phyloP scores from a whole-genome alignment of 2,329 filamentous ascomycete genomes.

The Pseudonectria foliicola region DNA sequence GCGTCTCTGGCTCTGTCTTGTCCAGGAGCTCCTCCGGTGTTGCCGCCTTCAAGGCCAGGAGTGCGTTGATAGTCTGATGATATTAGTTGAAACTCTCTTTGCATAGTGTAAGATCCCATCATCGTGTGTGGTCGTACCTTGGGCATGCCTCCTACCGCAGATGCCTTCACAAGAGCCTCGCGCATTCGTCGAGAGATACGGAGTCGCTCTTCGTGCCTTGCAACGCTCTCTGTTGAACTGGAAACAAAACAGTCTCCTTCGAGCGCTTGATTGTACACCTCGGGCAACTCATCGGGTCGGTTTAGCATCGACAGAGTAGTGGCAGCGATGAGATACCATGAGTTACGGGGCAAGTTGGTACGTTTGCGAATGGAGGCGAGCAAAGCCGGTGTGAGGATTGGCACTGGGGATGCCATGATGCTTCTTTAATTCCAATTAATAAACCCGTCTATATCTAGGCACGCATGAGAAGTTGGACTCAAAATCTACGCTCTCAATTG shows the following conservation, averaged over 20 bases:
- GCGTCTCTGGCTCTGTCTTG: constrained; percentile 1
- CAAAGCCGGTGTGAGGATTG: constrained; percentile 17
- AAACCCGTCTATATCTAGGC: too few relatives aligned
- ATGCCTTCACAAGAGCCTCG: constrained; percentile 19
- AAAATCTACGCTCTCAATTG: too few relatives aligned
- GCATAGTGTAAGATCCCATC: too few relatives aligned
- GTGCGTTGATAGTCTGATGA: constrained; percentile 18
- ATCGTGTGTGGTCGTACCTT: constrained; percentile 9
- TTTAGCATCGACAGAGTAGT: constrained; percentile 18
- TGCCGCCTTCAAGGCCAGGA: constrained; percentile 14
- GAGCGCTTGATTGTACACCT: constrained; percentile 10
- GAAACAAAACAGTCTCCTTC: constrained; percentile 1
- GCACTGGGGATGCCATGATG: constrained; percentile 7
- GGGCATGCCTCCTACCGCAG: constrained; percentile 20
- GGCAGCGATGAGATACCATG: constrained; percentile 20
- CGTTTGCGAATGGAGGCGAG: constrained; percentile 15
- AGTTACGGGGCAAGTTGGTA: constrained; percentile 16
- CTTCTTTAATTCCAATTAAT: too few relatives aligned
- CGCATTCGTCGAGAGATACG: constrained; percentile 15
- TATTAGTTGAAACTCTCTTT: constrained; percentile 4
- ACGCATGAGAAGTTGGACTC: too few relatives aligned
- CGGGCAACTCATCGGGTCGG: constrained; percentile 17
- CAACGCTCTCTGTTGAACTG: neutral
- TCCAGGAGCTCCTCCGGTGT: constrained; percentile 19
- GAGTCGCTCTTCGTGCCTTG: constrained; percentile 10